Evolutionary conservation across 2,329 filamentous ascomycete species (phyloP), one percentile per base, ranked within the genome.

Genomic region (Aureobasidium musti): DNA sequence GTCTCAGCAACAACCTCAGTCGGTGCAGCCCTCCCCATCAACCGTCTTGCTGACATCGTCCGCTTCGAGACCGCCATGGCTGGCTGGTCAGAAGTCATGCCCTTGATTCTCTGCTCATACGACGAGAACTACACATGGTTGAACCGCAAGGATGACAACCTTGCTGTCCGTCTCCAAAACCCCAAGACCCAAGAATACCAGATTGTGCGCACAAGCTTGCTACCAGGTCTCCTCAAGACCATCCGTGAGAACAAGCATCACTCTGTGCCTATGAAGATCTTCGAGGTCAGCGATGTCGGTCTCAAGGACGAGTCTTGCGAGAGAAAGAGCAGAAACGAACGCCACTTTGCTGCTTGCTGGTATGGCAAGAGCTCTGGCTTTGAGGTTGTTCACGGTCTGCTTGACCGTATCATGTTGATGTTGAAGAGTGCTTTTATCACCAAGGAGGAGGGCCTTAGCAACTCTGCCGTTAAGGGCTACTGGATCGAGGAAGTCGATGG

Each of bases 121-220:
- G 94, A 98, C 75, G 95, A 99, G 84, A 99, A 99, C 82, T 99
- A 98, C 77, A 89, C 85, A 68, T 97, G 91, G 90, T 83, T 99
- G 61, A 97, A 97, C 81, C 89, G 92, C 75, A 88, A 88, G 75
- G 93, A 97, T 72, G 91, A 96, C 73, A 89, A 85, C 67, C 92
- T 89, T 0, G 92, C 91, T 33, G 87, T 97, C 71, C 89, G 87
- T 73, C 88, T 97, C 47, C 91, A 91, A 70, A 97, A 97, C 78
- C 93, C 93, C 66, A 97, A 97, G 82, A 96, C 92, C 0, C 84
- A 87, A 30, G 93, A 97, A 76, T 97, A 97, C 79, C 93, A 97
- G 79, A 89, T 97, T 65, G 93, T 96, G 30, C 89, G 93, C 67
- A 97, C 93, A 30, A 91, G 87, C 5, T 82, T 97, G 35, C 82